A percentile compares a stretch with the other conserved stretches of the same genome.
Conservation (phyloP, 371 early-diverging fungal genomes). For the Mucor lusitanicus region DNA sequence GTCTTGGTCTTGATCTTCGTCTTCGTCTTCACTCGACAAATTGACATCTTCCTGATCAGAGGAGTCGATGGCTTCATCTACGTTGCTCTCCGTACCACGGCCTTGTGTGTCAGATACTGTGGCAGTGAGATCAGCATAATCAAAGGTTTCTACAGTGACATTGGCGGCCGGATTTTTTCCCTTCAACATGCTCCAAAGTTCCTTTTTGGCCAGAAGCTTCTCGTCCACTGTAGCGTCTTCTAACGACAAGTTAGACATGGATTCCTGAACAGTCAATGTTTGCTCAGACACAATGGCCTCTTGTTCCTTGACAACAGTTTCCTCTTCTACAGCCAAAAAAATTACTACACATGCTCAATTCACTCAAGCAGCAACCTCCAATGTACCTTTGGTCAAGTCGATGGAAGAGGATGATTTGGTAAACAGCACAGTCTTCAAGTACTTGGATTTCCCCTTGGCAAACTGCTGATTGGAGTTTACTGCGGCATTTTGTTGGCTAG, state of each 20-base stretch:
- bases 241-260: constrained; percentile 2
- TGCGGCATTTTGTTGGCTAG: background rate
- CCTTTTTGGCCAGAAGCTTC: background rate
- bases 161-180: background rate
- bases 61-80: background rate
- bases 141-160: background rate
- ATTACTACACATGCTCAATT: background rate
- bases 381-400: background rate
- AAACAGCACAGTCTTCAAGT: constrained; percentile 11
- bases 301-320: background rate
- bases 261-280: background rate
- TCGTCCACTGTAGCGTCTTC: background rate
- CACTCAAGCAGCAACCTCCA: background rate
- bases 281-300: background rate
- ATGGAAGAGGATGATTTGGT: constrained; percentile 11
- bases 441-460: constrained; percentile 22
- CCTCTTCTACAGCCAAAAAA: background rate
- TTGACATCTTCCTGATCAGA: background rate
- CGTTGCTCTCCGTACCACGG: background rate
- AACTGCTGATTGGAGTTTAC: constrained; percentile 4
- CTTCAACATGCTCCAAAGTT: background rate
- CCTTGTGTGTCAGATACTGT: background rate
- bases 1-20: background rate
- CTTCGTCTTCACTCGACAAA: background rate
- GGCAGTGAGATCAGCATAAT: background rate